A percentile compares a stretch with the other conserved stretches of the same genome.
Conservation (phyloP, 1,284 basidiomycete genomes). For the Athelia psychrophila region DNA sequence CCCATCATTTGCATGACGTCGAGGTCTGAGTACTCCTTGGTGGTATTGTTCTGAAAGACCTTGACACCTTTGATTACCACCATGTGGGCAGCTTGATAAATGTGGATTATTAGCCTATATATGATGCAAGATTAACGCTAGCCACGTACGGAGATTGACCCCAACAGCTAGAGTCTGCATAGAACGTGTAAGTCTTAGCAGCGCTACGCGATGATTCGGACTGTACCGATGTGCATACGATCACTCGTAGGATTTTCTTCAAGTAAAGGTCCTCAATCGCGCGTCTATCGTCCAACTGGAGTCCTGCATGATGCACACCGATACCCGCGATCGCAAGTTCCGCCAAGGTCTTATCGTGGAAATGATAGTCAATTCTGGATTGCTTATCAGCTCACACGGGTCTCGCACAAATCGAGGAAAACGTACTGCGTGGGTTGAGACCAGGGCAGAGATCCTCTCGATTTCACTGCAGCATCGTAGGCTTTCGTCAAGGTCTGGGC, state of each 20-base stretch:
- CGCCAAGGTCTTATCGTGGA: constrained; percentile 48
- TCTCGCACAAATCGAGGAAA: background rate
- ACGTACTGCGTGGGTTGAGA: constrained; percentile 46
- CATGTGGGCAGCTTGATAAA: constrained; percentile 63
- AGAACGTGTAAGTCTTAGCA: constrained; percentile 11
- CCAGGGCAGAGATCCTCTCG: constrained; percentile 63
- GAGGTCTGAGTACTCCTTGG: constrained; percentile 76
- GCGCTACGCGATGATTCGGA: constrained; percentile 3
- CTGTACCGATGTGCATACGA: constrained; percentile 77
- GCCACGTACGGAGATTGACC: constrained; percentile 75
- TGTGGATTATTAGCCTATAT: constrained; percentile 5
- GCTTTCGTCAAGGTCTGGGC: constrained; percentile 76
- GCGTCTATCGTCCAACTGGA: constrained; percentile 70
- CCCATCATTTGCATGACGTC: constrained; percentile 88
- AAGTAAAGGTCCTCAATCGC: constrained; percentile 71
- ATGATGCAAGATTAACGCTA: background rate
- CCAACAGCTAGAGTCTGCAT: constrained; percentile 84
- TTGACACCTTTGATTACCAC: constrained; percentile 84
- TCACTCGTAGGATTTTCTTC: constrained; percentile 59
- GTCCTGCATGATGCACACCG: constrained; percentile 86
- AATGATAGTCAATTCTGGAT: constrained; percentile 46
- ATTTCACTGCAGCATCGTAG: constrained; percentile 54
- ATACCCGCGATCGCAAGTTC: constrained; percentile 66
- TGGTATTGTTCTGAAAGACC: constrained; percentile 60
- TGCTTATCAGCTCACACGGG: constrained; percentile 1